These are phyloP conservation scores for Agastache rugosa DNA, from an alignment of 257 asterid species.

Conservation along the genomic window DNA sequence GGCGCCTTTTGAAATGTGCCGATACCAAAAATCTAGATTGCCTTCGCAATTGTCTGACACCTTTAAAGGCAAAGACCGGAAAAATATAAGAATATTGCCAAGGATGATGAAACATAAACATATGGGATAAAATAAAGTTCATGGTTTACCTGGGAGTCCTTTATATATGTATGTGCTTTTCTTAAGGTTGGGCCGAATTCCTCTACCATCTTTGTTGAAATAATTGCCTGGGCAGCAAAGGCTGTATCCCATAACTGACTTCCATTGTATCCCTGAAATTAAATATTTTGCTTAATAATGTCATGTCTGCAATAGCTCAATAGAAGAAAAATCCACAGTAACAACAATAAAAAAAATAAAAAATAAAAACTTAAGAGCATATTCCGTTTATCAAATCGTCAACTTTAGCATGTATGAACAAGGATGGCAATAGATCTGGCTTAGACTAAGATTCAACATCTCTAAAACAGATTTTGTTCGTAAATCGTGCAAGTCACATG, in stretches of 20 bases:
- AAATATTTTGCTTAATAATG: slow-evolving; percentile 8
- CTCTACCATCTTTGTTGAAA: slow-evolving; percentile 64
- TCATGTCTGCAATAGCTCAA: slow-evolving; percentile 16
- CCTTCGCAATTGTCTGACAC: slow-evolving; percentile 93
- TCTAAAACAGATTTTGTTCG: background rate
- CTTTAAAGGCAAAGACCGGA: slow-evolving; percentile 47
- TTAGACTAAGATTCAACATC: background rate
- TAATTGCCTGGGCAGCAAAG: slow-evolving; percentile 90
- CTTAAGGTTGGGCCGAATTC: slow-evolving; percentile 76
- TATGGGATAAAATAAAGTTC: slow-evolving; percentile 27
- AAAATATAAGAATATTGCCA: slow-evolving; percentile 29
- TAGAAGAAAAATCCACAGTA: slow-evolving; percentile 4
- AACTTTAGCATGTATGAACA: slow-evolving; percentile 23
- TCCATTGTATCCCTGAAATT: slow-evolving; percentile 91
- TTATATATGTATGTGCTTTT: slow-evolving; percentile 75
- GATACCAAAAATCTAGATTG: slow-evolving; percentile 75
- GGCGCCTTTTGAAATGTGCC: slow-evolving; percentile 99
- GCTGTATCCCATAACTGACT: slow-evolving; percentile 96
- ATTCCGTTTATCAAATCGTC: background rate
- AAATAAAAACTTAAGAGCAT: background rate
- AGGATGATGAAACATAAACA: slow-evolving; percentile 25
- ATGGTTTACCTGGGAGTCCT: slow-evolving; percentile 72
- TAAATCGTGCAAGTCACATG: background rate
- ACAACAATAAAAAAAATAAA: background rate
- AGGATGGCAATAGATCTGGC: background rate